Conservation (phyloP, 2,329 filamentous ascomycete species). For the Monosporascus sp. region DNA sequence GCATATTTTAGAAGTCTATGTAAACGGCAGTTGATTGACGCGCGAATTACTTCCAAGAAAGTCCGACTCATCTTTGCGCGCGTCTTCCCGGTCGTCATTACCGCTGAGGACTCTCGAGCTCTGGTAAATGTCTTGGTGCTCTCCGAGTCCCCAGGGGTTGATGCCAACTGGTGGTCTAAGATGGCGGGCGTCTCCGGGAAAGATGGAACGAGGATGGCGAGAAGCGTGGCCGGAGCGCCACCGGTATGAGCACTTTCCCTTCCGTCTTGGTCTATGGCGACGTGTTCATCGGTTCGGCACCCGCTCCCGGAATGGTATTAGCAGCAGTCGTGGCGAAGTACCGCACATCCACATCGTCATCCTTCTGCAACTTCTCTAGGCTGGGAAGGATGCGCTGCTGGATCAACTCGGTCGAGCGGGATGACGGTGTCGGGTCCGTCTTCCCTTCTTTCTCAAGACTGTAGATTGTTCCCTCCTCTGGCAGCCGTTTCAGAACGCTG, state of each 20-base stretch:
- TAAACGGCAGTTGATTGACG: neutral
- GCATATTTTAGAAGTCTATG: neutral
- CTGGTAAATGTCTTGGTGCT: neutral
- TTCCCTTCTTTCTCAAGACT: constrained; percentile 75
- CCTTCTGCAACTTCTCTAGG: constrained; percentile 91
- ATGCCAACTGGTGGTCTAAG: neutral
- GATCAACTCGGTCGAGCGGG: constrained; percentile 73
- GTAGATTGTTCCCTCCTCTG: constrained; percentile 80
- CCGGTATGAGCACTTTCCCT: constrained; percentile 18
- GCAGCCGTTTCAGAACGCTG: constrained; percentile 84
- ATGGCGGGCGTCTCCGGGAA: constrained; percentile 7
- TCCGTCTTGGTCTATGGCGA: constrained; percentile 52
- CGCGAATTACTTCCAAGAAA: neutral
- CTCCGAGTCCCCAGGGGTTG: neutral
- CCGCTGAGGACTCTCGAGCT: neutral
- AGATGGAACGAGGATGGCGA: constrained; percentile 18
- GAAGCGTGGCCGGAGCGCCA: constrained; percentile 16
- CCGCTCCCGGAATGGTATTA: constrained; percentile 47
- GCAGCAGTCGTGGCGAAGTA: constrained; percentile 94
- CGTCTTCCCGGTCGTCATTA: neutral
- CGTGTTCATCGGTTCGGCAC: constrained; percentile 60
- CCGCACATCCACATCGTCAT: constrained; percentile 95
- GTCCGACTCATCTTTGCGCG: neutral
- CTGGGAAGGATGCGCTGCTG: constrained; percentile 83
- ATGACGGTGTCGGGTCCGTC: constrained; percentile 55